Evolutionary conservation across 148 eudicot species (phyloP).

Genomic region (Beta vulgaris): DNA sequence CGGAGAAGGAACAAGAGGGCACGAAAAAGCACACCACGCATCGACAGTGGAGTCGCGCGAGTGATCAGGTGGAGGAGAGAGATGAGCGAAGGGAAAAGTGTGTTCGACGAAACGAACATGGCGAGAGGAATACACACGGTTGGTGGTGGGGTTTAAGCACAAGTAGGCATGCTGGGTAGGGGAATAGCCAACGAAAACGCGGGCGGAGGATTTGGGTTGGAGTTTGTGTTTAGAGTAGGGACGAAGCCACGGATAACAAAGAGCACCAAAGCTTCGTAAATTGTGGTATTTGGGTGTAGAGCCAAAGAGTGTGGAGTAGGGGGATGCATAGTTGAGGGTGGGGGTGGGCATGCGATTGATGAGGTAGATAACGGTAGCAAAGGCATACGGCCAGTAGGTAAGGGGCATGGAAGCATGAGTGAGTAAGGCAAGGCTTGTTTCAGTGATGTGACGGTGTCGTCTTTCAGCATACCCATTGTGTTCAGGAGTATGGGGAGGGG

Average conservation of each 20-base stretch:
- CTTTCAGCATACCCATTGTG: no score
- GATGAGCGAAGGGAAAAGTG: not conserved
- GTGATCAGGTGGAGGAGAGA: no score
- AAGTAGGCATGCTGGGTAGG: not conserved
- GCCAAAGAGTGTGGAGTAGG: not conserved
- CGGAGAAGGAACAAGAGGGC: no score
- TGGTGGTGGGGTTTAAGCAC: not conserved
- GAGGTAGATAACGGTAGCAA: not conserved
- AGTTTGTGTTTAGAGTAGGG: not conserved
- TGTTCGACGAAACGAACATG: not conserved
- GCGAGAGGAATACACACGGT: not conserved
- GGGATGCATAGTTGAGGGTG: no score
- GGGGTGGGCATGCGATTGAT: constrained; percentile 1
- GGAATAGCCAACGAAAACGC: no score
- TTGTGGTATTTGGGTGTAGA: not conserved
- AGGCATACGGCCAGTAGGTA: not conserved
- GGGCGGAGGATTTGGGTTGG: not conserved
- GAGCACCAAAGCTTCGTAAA: not conserved
- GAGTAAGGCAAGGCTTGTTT: not conserved
- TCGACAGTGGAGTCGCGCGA: no score
- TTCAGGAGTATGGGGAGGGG: no score
- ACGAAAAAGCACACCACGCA: no score
- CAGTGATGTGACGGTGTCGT: not conserved
- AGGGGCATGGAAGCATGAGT: not conserved
- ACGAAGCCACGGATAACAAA: not conserved